Conservation (phyloP, 192 early-diverging fungal species). For the Umbelopsis ramanniana region DNA sequence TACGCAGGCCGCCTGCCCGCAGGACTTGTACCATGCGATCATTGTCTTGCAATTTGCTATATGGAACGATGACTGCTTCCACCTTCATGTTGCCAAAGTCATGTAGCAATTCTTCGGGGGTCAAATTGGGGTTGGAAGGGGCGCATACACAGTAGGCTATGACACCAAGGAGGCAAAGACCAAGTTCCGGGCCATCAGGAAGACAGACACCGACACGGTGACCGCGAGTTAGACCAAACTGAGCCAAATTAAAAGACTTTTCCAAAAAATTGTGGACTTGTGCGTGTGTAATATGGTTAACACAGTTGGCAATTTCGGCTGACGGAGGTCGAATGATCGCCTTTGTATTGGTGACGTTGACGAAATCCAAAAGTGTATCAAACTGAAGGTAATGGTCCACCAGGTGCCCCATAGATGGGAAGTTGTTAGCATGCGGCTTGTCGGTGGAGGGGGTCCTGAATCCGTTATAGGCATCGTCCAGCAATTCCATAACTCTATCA, state of each 20-base stretch:
- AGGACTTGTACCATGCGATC: constrained; percentile 40
- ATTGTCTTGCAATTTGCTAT: constrained; percentile 7
- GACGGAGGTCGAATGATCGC: constrained; percentile 31
- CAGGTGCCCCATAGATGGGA: constrained; percentile 22
- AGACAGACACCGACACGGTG: constrained; percentile 40
- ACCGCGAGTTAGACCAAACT: constrained; percentile 28
- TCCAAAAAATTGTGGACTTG: constrained; percentile 27
- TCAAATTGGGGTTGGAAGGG: constrained; percentile 40
- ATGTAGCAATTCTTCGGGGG: constrained; percentile 37
- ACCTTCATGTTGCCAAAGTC: constrained; percentile 37
- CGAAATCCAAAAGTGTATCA: constrained; percentile 38
- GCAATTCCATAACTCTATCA: constrained; percentile 27
- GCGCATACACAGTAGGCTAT: constrained; percentile 40
- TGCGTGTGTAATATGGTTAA: constrained; percentile 23
- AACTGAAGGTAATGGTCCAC: constrained; percentile 27
- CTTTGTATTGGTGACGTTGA: constrained; percentile 22
- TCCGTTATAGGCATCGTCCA: constrained; percentile 25
- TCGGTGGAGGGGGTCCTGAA: constrained; percentile 5
- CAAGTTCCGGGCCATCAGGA: constrained; percentile 45
- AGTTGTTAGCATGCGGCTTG: neutral
- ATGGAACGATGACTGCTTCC: constrained; percentile 35
- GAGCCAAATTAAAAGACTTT: constrained; percentile 26
- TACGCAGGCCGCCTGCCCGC: constrained; percentile 40
- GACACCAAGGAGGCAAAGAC: constrained; percentile 38
- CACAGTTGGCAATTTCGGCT: neutral